Base-by-base conservation (phyloP, 2,329 filamentous ascomycete species). In the Aspergillus glaucus region DNA sequence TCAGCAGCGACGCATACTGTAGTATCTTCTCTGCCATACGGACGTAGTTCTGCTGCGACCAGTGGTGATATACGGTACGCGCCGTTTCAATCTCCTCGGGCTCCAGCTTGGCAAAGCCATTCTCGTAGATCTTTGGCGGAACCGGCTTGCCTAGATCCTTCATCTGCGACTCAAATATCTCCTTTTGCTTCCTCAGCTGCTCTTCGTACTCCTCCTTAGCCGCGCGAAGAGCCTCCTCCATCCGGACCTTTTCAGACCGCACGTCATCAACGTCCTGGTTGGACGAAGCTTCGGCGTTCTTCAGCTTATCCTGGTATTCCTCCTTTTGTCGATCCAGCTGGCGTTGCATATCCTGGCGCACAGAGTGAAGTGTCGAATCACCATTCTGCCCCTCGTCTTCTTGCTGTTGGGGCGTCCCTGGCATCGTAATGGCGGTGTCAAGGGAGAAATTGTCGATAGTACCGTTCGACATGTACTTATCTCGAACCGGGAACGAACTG, bases 371-470 rank as follows among this genome's bases (percentile, higher is more conserved):
- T 52, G 79, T 81, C 22, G 92, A 86, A 17, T 68, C 65, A 6
- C 63, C 66, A 47, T 66, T 65, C 3, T 62, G 58, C 43, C 92
- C 89, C n/a, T 75, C 71, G 0, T 84, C 80, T 48, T 91, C 88
- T 21, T 79, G 81, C 51, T 86, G 84, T 52, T 64, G 66, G 34
- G 93, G 93, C 0, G 92, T 97, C 0, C 90, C 94, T 2, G 93
- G 93, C 78, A 96, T 90, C 0, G 93, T 98, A 45, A 98, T 77
- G 10, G 85, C 86, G 1, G 93, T 98, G 65, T 98, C 93, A 14
- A 98, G 77, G 2, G 92, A 97, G 62, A 96, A 93, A 64, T 95
- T 96, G 70, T 98, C 93, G 46, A 97, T 79, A 0, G 92, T 96
- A 2, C 92, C 92, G 48, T 87, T 93, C 2, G 91, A 96, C 74